Base-by-base conservation (phyloP, 768 basidiomycete genomes). In the Tulasnella sp. region DNA sequence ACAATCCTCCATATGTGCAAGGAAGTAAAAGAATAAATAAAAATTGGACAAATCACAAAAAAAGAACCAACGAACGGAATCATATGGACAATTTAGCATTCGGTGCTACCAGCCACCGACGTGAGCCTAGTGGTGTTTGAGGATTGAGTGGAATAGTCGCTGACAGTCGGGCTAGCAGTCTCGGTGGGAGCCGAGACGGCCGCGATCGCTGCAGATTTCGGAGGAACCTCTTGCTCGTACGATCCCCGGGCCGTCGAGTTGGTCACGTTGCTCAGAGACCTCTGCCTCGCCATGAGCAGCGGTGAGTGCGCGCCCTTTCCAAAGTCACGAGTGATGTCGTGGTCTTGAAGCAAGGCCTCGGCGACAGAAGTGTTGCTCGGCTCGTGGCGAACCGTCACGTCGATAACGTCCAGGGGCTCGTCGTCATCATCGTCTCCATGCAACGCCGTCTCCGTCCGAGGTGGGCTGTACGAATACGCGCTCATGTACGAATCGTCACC, bases 401-500 rank as follows among this genome's bases (percentile, higher is more conserved):
- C n/a, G 29, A n/a, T 20, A n/a, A n/a, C 76, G 39, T 46, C 42
- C 13, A 74, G 37, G 7, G 32, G 18, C 48, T 55, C 73, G 48
- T 74, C 48, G 20, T 35, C 35, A 5, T 74, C 76, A 32, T 71
- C 70, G 37, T 44, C 70, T 32, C 67, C 76, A 51, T 42, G 61
- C 29, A 71, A 42, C 23, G 29, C 67, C 32, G 5, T 18, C 13
- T 23, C 67, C 18, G 76, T 77, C 35, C 76, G 57, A 16, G 76
- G 76, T 26, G 76, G 76, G 69, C 76, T 77, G 67, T 70, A 44
- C 23, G 70, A 73, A 37, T 78, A 78, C 40, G 77, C 77, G 55
- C 77, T 78, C 77, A 73, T 72, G 48, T 78, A 78, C 29, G 77
- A 78, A 37, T 76, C 75, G 26, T 78, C 77, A 23, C 55, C 55